phyloP scores from a whole-genome alignment of 2,329 filamentous ascomycete genomes.

The Reticulascus tulasneorum region DNA sequence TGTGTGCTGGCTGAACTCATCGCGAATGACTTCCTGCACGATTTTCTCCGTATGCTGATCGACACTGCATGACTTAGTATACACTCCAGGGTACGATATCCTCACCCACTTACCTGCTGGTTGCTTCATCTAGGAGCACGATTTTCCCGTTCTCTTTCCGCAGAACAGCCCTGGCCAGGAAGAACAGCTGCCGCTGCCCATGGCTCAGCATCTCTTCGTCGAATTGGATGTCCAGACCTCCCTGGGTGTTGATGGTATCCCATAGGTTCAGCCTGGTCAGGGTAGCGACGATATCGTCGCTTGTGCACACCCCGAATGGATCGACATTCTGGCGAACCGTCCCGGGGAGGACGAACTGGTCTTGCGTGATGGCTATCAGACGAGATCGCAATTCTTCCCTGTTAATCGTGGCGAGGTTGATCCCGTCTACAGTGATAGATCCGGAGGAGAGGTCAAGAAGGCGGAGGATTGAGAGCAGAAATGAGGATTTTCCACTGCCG shows the following conservation, averaged over 20 bases:
- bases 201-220: conserved; percentile 24
- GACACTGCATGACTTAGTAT: conserved; percentile 17
- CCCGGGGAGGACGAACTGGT: conserved; percentile 9
- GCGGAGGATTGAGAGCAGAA: conserved; percentile 33
- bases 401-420: conserved; percentile 10
- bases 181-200: conserved; percentile 28
- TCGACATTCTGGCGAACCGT: conserved; percentile 56
- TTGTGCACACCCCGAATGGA: conserved; percentile 1
- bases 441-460: conserved; percentile 37
- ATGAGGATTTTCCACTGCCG: conserved; percentile 18
- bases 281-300: conserved; percentile 31
- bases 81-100: neutral
- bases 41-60: conserved; percentile 27
- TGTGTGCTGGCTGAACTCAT: conserved; percentile 41
- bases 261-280: conserved; percentile 12
- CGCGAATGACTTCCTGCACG: conserved; percentile 25
- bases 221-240: conserved; percentile 17
- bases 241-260: conserved; percentile 19
- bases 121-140: conserved; percentile 41
- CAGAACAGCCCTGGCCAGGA: conserved; percentile 25
- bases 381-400: conserved; percentile 13
- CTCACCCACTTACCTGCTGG: conserved; percentile 18
- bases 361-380: conserved; percentile 13
- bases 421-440: conserved; percentile 31
- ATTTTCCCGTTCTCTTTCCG: conserved; percentile 31